Evolutionary conservation across 1,284 basidiomycete species (phyloP), one percentile per base, ranked within the genome.

Genomic region (Malassezia caprae): DNA sequence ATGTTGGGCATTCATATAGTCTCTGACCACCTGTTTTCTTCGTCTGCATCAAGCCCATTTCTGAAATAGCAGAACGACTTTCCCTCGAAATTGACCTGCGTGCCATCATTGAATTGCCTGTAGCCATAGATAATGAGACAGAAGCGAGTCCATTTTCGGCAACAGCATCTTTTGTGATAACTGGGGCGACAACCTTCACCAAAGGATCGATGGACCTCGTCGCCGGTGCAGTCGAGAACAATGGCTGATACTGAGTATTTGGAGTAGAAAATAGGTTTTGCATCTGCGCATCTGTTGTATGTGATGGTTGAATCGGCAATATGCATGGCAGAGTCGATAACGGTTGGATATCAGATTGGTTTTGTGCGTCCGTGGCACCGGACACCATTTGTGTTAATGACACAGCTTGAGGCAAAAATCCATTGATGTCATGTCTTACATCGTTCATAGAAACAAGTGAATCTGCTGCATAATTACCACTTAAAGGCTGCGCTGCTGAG

Each of bases 1-100:
- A 56, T 17, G 44, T 56, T 12, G 54, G 48, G 24, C 54, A 56
- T 24, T 56, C 54, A 21, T 51, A 56, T 10, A 56, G 21, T 3
- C 49, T 34, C 3, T 43, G 27, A 8, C 34, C 11, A 4, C 13
- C 19, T 5, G 19, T 15, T 28, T 47, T 47, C 11, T 55, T 48
- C 17, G 34, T 13, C 4, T 19, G 37, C 4, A 41, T 27, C 8
- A 48, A 11, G n/a, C 35, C 45, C 21, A 53, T n/a, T 24, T 53
- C 51, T 2, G 44, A n/a, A 11, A 44, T 27, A 13, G 45, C 40
- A 3, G 40, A 30, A 8, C 39, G 35, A 1, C 31, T 28, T 8
- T 46, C 46, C 2, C 34, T 21, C 0, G 44, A 27, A 12, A 32
- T 39, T 12, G 35, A 24, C 23, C 12, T 17, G 21, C 19, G 23